Evolutionary conservation across 306 rosid species (phyloP), one percentile per base, ranked within the genome.

Genomic region (Crotalaria pallida): DNA sequence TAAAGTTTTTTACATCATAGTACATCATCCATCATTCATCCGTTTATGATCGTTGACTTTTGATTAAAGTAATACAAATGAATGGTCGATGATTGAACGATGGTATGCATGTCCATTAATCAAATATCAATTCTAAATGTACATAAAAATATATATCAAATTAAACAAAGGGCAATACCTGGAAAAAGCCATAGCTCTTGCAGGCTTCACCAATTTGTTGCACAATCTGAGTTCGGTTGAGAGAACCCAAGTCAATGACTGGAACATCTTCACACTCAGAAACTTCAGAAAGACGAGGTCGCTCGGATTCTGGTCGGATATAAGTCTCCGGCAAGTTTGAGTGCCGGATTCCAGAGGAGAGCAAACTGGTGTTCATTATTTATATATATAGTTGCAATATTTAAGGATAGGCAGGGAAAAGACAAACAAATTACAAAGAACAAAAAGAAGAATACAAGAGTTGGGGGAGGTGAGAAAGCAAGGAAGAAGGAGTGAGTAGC

Each of bases 281-380:
- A 6, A 94, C 91, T 47, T 88, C 83, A 0, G 81, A 78, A 7
- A 91, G 82, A 11, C 87, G 72, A 10, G 99, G 99, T 53, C 99
- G 75, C 0, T 94, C 97, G 10, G 96, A 83, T 75, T 89, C 97
- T 1, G 99, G 96, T 29, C 99, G 59, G 66, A 87, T 29, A 38
- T 94, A 94, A 43, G 89, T 77, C 5, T 73, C 83, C 19, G 99
- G 99, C 72, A 94, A 19, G 21, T 23, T 86, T n/a, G 77, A 7
- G 84, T 77, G 56, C 1, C 0, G 74, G 79, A 76, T 18, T 40
- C 96, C 91, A 0, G 96, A 69, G 45, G 96, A 89, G 1, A 94
- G 41, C 1, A 94, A 76, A 56, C 83, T 89, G 7, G 81, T 72
- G 1, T 81, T 82, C 97, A 93, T 90, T 63, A 10, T 15, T 55